Conservation (phyloP, 192 early-diverging fungal species). For the Neocallimastix lanati region DNA sequence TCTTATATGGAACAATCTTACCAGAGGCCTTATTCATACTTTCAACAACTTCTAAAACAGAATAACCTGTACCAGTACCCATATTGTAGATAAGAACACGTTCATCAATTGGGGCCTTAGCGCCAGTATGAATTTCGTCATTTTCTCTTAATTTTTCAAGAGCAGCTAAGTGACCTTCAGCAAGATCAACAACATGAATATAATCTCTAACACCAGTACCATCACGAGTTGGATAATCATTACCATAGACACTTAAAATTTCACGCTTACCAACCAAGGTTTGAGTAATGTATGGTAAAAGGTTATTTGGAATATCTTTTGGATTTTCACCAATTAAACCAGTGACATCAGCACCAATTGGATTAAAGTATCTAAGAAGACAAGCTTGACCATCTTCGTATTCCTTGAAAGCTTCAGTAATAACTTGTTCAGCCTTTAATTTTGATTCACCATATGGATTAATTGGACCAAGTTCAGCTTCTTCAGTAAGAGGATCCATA, state of each 20-base stretch:
- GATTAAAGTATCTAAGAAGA: too few species aligned
- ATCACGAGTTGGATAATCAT: conserved; percentile 79
- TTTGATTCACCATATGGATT: conserved; percentile 98
- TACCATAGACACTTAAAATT: too few species aligned
- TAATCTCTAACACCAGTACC: conserved; percentile 91
- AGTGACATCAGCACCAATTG: too few species aligned
- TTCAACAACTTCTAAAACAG: conserved; percentile 77
- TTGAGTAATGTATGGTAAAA: conserved; percentile 44
- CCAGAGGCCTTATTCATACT: conserved; percentile 66
- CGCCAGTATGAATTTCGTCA: not conserved
- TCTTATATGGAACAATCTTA: conserved; percentile 53
- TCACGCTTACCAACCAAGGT: conserved; percentile 69
- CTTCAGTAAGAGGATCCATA: conserved; percentile 45
- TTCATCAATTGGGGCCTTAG: not conserved
- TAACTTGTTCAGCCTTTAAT: conserved; percentile 54
- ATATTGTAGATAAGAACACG: conserved; percentile 51
- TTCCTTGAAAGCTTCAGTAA: conserved; percentile 1
- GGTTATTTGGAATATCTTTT: too few species aligned
- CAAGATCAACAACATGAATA: conserved; percentile 86
- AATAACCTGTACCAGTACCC: conserved; percentile 86
- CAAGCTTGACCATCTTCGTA: too few species aligned
- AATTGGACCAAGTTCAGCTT: conserved; percentile 47
- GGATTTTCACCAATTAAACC: too few species aligned
- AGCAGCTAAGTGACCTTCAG: conserved; percentile 66
- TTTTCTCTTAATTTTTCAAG: too few species aligned